These are phyloP conservation scores for Pyrenochaeta sp. DNA, from an alignment of 2,329 filamentous ascomycete genomes.

Conservation along the genomic window DNA sequence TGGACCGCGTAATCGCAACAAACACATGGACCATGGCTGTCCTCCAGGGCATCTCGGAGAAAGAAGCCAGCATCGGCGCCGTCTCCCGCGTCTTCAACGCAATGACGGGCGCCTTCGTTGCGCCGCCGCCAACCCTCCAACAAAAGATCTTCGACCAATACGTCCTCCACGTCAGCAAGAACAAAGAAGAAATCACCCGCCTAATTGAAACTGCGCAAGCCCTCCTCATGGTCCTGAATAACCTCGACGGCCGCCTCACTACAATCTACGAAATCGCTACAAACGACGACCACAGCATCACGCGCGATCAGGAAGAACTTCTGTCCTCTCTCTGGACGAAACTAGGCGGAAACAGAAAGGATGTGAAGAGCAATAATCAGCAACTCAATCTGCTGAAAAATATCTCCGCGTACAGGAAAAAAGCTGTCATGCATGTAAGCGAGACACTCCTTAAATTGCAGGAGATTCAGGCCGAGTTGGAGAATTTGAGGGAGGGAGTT, in stretches of 20 bases:
- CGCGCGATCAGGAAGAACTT: conserved; percentile 69
- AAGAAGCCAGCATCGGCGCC: conserved; percentile 51
- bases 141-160: conserved; percentile 76
- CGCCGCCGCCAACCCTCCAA: conserved; percentile 32
- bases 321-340: conserved; percentile 77
- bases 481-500: conserved; percentile 75
- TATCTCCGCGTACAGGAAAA: conserved; percentile 71
- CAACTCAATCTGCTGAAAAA: conserved; percentile 71
- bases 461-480: conserved; percentile 74
- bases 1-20: conserved; percentile 77
- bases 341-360: conserved; percentile 72
- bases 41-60: conserved; percentile 67
- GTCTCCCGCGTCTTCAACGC: conserved; percentile 56
- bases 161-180: conserved; percentile 72
- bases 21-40: conserved; percentile 78
- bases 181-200: conserved; percentile 72
- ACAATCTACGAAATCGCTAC: conserved; percentile 74
- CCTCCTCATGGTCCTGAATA: conserved; percentile 70
- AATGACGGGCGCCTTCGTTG: conserved; percentile 66
- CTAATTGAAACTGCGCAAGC: conserved; percentile 76
- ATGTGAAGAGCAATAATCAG: conserved; percentile 67
- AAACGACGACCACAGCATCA: conserved; percentile 67
- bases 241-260: conserved; percentile 73
- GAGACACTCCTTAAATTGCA: conserved; percentile 76
- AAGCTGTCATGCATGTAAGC: conserved; percentile 73